Percentiles rank a stretch among this genome's conserved stretches.
These are phyloP conservation scores for Coccinonectria pachysandricola DNA, from an alignment of 2,329 filamentous ascomycete genomes.

Conservation along the genomic window DNA sequence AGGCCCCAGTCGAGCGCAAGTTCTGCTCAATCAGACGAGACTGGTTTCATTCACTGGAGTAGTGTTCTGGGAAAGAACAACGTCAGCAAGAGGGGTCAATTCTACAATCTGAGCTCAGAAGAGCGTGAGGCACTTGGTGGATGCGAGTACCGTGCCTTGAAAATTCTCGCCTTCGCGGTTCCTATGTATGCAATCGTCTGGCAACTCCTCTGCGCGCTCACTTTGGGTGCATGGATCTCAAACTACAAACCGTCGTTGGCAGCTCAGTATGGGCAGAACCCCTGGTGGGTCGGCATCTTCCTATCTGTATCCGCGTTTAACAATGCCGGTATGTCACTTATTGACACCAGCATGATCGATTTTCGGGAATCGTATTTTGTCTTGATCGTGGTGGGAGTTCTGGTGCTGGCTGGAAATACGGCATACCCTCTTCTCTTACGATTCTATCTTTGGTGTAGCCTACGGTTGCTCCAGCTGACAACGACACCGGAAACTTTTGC, in stretches of 20 bases:
- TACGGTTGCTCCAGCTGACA: constrained; percentile 29
- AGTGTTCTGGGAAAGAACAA: constrained; percentile 27
- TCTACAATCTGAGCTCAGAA: constrained; percentile 39
- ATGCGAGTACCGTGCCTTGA: constrained; percentile 53
- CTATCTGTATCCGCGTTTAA: constrained; percentile 60
- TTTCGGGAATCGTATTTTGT: constrained; percentile 45
- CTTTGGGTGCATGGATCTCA: constrained; percentile 51
- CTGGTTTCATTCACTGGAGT: constrained; percentile 20
- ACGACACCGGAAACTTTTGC: constrained; percentile 26
- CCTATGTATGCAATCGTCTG: constrained; percentile 49
- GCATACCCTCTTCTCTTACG: constrained; percentile 55
- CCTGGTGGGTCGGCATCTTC: constrained; percentile 61
- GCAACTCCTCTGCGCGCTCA: constrained; percentile 49
- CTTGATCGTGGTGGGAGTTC: constrained; percentile 41
- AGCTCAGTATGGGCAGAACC: constrained; percentile 45
- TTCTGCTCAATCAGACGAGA: constrained; percentile 13
- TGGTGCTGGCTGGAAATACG: constrained; percentile 57
- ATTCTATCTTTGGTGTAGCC: constrained; percentile 44
- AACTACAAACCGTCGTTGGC: constrained; percentile 39
- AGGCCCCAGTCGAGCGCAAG: constrained; percentile 11
- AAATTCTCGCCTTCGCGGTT: constrained; percentile 47
- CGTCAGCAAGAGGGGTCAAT: constrained; percentile 42
- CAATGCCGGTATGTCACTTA: constrained; percentile 58
- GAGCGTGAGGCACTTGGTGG: constrained; percentile 51
- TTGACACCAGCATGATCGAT: constrained; percentile 56